These are phyloP conservation scores for Trichosporon sp. DNA, from an alignment of 1,284 basidiomycete genomes.

Conservation along the genomic window DNA sequence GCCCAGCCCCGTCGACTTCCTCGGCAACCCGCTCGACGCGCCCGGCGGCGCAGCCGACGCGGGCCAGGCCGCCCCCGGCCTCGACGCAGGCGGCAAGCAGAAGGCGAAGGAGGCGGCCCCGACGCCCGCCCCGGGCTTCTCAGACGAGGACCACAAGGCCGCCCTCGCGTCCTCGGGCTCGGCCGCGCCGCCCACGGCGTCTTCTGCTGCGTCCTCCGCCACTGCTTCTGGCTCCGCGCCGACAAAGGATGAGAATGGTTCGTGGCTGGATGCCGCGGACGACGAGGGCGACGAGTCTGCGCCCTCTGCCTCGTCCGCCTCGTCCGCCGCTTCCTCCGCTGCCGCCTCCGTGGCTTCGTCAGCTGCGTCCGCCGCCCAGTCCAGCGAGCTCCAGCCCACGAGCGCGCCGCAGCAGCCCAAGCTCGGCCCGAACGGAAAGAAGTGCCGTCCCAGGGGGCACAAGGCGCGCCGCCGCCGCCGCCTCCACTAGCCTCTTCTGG, in stretches of 20 bases:
- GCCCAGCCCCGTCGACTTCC: not conserved
- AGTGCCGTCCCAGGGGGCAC: not conserved
- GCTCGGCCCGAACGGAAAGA: not conserved
- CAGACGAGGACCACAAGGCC: not conserved
- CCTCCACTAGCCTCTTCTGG: not conserved
- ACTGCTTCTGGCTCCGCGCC: not conserved
- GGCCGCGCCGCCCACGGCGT: not conserved
- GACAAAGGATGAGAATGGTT: not conserved
- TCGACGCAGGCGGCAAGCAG: not conserved
- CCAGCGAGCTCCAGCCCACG: not conserved
- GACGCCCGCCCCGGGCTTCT: not conserved
- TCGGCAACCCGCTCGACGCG: not conserved
- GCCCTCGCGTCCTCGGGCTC: not conserved
- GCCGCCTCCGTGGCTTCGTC: not conserved
- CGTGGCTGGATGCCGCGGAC: not conserved
- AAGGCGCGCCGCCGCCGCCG: not conserved
- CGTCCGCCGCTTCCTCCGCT: too few relatives aligned
- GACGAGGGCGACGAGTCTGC: not conserved
- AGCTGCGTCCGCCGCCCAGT: not conserved
- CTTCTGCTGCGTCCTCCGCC: not conserved
- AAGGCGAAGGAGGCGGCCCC: not conserved
- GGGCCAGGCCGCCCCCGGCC: not conserved
- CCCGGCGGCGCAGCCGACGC: not conserved
- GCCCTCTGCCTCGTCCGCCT: not conserved
- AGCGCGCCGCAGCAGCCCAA: not conserved